phyloP scores from a whole-genome alignment of 1,284 basidiomycete genomes.

The Tausonia pullulans region DNA sequence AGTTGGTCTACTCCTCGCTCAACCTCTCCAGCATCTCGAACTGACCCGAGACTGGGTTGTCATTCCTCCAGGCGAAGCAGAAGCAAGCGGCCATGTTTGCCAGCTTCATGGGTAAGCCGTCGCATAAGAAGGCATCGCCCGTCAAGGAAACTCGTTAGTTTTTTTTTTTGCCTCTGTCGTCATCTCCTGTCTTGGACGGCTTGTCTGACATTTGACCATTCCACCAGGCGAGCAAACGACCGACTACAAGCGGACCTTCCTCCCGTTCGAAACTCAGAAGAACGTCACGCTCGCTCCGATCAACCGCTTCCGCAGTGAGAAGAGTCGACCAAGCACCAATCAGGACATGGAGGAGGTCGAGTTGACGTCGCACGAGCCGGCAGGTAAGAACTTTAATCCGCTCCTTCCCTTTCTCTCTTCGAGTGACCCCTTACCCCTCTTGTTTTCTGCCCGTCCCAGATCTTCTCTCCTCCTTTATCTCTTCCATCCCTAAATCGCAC shows the following conservation, averaged over 20 bases:
- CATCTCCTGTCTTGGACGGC: no score
- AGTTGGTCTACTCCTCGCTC: constrained; percentile 17
- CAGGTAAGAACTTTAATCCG: background rate
- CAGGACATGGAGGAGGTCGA: background rate
- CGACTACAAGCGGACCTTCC: constrained; percentile 64
- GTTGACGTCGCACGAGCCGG: background rate
- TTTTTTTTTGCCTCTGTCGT: background rate
- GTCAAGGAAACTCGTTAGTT: constrained; percentile 19
- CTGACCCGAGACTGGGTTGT: no score
- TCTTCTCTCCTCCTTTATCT: constrained; percentile 22
- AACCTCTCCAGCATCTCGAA: no score
- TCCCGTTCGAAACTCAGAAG: constrained; percentile 62
- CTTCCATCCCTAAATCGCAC: constrained; percentile 14
- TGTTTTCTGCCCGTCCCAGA: constrained; percentile 8
- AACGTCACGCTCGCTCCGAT: constrained; percentile 54
- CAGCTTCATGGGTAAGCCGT: constrained; percentile 16
- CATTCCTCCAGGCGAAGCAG: background rate
- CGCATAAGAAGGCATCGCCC: constrained; percentile 21
- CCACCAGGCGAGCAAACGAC: constrained; percentile 29
- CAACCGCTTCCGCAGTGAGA: constrained; percentile 46
- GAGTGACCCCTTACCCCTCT: background rate
- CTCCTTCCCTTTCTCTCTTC: background rate
- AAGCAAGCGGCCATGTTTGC: background rate
- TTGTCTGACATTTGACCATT: background rate
- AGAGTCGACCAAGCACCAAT: no score